These are phyloP conservation scores for Trypanosoma avium DNA, from an alignment of 208 protist species.

Conservation along the genomic window DNA sequence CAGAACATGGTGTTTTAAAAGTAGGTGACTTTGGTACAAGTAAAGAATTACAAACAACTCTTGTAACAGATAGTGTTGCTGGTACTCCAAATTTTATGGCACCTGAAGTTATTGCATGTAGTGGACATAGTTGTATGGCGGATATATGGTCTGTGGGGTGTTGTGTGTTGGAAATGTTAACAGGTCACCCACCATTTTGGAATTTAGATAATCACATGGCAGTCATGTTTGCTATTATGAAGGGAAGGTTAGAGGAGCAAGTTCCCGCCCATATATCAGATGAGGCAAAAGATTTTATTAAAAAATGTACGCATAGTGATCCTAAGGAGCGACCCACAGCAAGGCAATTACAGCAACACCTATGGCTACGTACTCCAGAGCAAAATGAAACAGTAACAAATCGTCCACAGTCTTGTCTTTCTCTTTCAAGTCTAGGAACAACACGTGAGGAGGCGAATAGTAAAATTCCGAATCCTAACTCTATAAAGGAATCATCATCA, in stretches of 20 bases:
- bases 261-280: constrained; percentile 63
- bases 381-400: not conserved
- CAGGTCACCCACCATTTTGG: constrained; percentile 78
- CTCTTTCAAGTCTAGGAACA: not conserved
- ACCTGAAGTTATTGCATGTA: constrained; percentile 91
- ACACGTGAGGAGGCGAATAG: not conserved
- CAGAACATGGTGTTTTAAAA: constrained; percentile 72
- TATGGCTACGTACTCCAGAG: constrained; percentile 43
- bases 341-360: constrained; percentile 60
- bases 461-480: not conserved
- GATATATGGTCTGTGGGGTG: constrained; percentile 94
- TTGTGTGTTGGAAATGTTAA: constrained; percentile 91
- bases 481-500: not conserved
- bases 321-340: constrained; percentile 71
- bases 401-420: not conserved
- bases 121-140: constrained; percentile 83
- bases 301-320: constrained; percentile 55
- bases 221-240: constrained; percentile 90
- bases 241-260: constrained; percentile 68
- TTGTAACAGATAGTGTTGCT: constrained; percentile 81
- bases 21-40: constrained; percentile 90
- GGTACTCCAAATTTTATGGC: constrained; percentile 95
- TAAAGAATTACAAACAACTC: constrained; percentile 83
- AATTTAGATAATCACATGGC: constrained; percentile 89
- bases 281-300: constrained; percentile 74